These are phyloP conservation scores for Oehlia diaphana DNA, from an alignment of 192 early-diverging fungal species.

Conservation along the genomic window DNA sequence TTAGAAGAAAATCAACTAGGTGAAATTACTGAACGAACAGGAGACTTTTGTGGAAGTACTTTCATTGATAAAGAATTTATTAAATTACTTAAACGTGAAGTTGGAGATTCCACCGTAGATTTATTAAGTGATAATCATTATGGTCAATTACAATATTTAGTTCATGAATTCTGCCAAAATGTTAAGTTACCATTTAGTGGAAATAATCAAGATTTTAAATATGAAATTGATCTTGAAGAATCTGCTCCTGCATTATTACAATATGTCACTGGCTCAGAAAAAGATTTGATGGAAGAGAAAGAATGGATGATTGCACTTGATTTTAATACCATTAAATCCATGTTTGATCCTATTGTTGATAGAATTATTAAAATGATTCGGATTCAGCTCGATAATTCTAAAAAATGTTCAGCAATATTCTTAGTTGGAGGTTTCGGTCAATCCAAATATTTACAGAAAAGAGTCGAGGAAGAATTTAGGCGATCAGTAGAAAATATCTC, in stretches of 20 bases:
- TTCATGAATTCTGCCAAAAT: background rate
- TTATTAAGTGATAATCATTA: background rate
- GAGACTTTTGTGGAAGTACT: constrained; percentile 1
- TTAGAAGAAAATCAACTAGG: background rate
- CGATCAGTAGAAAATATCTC: constrained; percentile 41
- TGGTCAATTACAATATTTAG: constrained; percentile 7
- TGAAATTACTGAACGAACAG: background rate
- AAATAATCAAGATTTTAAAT: background rate
- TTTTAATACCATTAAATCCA: constrained; percentile 46
- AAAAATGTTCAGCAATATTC: constrained; percentile 49
- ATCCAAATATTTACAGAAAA: constrained; percentile 50
- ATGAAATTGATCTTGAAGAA: background rate
- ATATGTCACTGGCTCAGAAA: background rate
- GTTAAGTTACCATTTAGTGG: background rate
- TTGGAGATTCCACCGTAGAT: background rate
- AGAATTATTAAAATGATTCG: constrained; percentile 55
- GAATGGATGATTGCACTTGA: constrained; percentile 40
- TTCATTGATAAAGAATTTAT: constrained; percentile 18
- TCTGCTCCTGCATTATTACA: background rate
- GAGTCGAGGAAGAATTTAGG: constrained; percentile 48
- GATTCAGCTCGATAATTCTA: constrained; percentile 47
- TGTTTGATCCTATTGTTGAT: constrained; percentile 58
- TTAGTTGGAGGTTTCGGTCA: constrained; percentile 57
- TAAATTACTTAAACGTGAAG: constrained; percentile 1
- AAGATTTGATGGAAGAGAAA: constrained; percentile 41